Conservation (phyloP, 2,329 filamentous ascomycete genomes). For the Sarocladiaceae sp. region DNA sequence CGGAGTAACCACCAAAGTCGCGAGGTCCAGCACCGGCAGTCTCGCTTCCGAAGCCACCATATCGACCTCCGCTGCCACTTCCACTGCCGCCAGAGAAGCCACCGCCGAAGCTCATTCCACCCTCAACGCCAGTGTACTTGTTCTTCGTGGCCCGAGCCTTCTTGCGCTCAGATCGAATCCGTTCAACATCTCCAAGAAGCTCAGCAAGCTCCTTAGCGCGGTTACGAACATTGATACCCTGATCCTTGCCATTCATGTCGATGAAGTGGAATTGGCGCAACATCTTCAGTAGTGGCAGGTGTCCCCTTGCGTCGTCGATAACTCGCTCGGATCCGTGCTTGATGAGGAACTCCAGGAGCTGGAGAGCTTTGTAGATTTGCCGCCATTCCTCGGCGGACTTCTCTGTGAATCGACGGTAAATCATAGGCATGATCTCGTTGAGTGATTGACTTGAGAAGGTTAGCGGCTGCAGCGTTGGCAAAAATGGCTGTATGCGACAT, state of each 20-base stretch:
- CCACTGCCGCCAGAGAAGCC: slow-evolving; percentile 56
- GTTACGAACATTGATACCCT: slow-evolving; percentile 96
- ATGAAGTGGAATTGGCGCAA: slow-evolving; percentile 97
- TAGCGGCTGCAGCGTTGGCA: slow-evolving; percentile 10
- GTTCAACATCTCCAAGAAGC: slow-evolving; percentile 86
- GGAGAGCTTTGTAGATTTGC: slow-evolving; percentile 97
- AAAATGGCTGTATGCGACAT: slow-evolving; percentile 31
- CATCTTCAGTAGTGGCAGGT: slow-evolving; percentile 96
- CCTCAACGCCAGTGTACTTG: slow-evolving; percentile 94
- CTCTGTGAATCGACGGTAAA: slow-evolving; percentile 98
- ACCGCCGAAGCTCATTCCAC: slow-evolving; percentile 61
- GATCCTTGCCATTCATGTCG: slow-evolving; percentile 93
- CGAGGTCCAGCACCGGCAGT: slow-evolving; percentile 49
- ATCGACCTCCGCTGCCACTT: slow-evolving; percentile 55
- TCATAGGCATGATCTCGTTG: slow-evolving; percentile 99
- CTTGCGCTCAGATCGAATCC: slow-evolving; percentile 77
- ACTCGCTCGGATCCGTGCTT: slow-evolving; percentile 98
- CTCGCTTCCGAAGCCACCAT: slow-evolving; percentile 90
- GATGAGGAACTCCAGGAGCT: slow-evolving; percentile 93
- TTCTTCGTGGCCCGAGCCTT: slow-evolving; percentile 87
- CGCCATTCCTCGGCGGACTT: slow-evolving; percentile 98
- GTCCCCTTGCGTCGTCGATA: slow-evolving; percentile 92
- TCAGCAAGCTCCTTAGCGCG: slow-evolving; percentile 93
- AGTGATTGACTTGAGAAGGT: slow-evolving; percentile 69
- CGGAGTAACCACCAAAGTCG: slow-evolving; percentile 58